phyloP scores from a whole-genome alignment of 2,329 filamentous ascomycete genomes.

The Pseudomassariella vexata region DNA sequence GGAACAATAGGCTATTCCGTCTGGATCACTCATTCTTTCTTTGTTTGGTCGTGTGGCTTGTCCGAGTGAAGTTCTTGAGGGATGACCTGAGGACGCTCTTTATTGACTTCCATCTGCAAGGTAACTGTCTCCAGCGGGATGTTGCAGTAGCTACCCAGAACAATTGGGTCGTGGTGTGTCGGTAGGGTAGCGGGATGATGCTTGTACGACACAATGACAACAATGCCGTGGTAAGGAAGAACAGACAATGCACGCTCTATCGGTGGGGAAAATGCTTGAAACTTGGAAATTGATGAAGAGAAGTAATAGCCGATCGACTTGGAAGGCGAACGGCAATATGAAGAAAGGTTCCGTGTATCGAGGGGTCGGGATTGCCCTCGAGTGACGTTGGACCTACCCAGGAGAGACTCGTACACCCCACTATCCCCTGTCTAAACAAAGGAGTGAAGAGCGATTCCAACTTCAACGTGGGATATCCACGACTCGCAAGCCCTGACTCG shows the following conservation, averaged over 20 bases:
- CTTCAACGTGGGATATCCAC: too few relatives aligned
- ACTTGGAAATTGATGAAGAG: conserved; percentile 19
- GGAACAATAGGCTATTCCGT: conserved; percentile 9
- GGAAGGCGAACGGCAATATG: conserved; percentile 4
- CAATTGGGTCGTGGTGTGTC: conserved; percentile 5
- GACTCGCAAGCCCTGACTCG: background rate
- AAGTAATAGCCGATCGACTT: conserved; percentile 13
- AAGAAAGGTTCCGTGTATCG: too few relatives aligned
- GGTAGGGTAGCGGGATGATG: conserved; percentile 7
- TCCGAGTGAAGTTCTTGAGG: conserved; percentile 5
- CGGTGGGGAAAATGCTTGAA: conserved; percentile 14
- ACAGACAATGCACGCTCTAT: conserved; percentile 11
- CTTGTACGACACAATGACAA: conserved; percentile 3
- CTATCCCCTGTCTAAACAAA: background rate
- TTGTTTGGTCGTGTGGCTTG: conserved; percentile 4
- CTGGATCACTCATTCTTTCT: conserved; percentile 9
- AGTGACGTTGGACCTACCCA: too few relatives aligned
- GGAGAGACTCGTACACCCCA: too few relatives aligned
- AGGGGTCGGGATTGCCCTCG: too few relatives aligned
- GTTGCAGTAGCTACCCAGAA: conserved; percentile 3
- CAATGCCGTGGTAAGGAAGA: background rate
- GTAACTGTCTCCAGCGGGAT: conserved; percentile 4
- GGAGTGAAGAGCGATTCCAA: conserved; percentile 1
- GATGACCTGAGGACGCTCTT: conserved; percentile 3
- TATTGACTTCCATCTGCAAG: conserved; percentile 6